These are phyloP conservation scores for Aspergillus unguis DNA, from an alignment of 2,329 filamentous ascomycete species.

Conservation along the genomic window DNA sequence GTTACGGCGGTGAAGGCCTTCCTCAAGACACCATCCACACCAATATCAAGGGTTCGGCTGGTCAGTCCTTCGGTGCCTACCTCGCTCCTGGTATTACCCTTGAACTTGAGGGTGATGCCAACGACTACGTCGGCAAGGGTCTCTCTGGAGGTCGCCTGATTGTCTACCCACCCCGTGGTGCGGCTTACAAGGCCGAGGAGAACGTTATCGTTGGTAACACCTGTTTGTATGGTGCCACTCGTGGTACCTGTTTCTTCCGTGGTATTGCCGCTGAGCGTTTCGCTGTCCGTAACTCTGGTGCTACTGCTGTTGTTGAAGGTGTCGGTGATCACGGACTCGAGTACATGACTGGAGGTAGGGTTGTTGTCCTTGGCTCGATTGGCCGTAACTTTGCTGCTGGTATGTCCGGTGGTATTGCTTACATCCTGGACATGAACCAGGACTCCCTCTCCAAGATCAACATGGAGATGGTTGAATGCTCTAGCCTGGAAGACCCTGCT, in stretches of 20 bases:
- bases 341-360: conserved; percentile 97
- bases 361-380: conserved; percentile 81
- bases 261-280: conserved; percentile 95
- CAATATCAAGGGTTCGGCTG: conserved; percentile 93
- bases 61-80: conserved; percentile 94
- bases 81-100: conserved; percentile 89
- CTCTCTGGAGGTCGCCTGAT: conserved; percentile 90
- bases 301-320: conserved; percentile 92
- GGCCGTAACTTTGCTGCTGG: conserved; percentile 96
- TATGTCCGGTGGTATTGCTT: conserved; percentile 98
- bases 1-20: conserved; percentile 82
- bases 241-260: conserved; percentile 91
- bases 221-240: conserved; percentile 90
- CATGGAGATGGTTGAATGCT: conserved; percentile 93
- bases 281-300: conserved; percentile 93
- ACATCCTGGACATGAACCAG: conserved; percentile 82
- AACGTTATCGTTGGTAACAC: conserved; percentile 92
- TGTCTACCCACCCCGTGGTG: conserved; percentile 84
- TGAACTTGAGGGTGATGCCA: conserved; percentile 91
- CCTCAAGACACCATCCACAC: conserved; percentile 92
- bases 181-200: conserved; percentile 93
- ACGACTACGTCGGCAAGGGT: conserved; percentile 96
- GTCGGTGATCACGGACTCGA: conserved; percentile 95
- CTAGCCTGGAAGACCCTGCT: conserved; percentile 73
- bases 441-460: conserved; percentile 95